Evolutionary conservation across 805 yeast species (phyloP).

Genomic region (Monosporozyma unispora): DNA sequence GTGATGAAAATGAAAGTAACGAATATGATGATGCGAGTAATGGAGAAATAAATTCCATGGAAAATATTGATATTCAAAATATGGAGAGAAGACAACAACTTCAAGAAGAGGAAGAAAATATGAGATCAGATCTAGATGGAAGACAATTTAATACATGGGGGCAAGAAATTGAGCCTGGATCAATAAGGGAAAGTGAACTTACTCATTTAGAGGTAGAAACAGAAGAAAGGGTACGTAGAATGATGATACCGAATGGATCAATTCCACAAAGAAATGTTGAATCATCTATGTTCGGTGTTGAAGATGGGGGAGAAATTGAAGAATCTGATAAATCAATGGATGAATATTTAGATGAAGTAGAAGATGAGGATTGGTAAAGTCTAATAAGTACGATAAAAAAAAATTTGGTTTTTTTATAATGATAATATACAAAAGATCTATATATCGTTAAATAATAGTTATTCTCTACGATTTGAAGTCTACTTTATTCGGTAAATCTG

Average conservation of each 20-base stretch:
- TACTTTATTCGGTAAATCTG: constrained; percentile 20
- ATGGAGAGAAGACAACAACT: not conserved
- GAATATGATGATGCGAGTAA: not conserved
- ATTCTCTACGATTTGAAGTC: constrained; percentile 7
- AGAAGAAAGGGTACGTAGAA: no score
- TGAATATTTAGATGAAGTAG: not conserved
- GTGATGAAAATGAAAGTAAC: not conserved
- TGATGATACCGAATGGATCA: no score
- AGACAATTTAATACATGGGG: no score
- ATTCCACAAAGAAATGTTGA: no score
- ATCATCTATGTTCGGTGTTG: no score
- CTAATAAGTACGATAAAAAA: no score
- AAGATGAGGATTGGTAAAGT: constrained; percentile 2
- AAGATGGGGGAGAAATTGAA: not conserved
- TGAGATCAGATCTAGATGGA: no score
- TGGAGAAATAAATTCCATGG: not conserved
- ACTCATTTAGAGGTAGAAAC: no score
- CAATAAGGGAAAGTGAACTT: no score
- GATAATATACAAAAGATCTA: not conserved
- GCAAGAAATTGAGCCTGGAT: not conserved
- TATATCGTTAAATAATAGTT: not conserved
- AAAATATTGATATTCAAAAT: not conserved
- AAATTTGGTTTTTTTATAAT: no score
- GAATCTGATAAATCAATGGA: constrained; percentile 1
- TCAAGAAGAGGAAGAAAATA: no score